A percentile compares a stretch with the other conserved stretches of the same genome.
These are phyloP conservation scores for Penicillium samsonianum DNA, from an alignment of 495 filamentous ascomycete genomes.

Conservation along the genomic window DNA sequence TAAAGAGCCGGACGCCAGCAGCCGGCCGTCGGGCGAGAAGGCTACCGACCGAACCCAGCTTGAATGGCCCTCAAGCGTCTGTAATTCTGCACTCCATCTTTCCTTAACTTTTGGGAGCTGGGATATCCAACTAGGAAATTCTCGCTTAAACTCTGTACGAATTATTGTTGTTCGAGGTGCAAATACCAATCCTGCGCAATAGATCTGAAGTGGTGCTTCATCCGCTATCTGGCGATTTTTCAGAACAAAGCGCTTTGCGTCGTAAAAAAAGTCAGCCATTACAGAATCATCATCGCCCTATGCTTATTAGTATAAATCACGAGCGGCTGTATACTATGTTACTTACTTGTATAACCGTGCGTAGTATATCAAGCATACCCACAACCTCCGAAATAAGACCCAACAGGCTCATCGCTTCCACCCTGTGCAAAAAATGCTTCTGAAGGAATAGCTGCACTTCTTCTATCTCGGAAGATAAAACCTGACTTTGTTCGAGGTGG, in stretches of 20 bases:
- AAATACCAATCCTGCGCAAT: constrained; percentile 38
- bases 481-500: constrained; percentile 26
- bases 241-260: constrained; percentile 40
- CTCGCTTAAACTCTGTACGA: constrained; percentile 18
- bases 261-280: constrained; percentile 15
- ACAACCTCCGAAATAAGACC: constrained; percentile 30
- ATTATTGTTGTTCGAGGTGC: constrained; percentile 33
- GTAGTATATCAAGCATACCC: constrained; percentile 1
- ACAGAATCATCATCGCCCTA: constrained; percentile 23
- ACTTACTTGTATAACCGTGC: constrained; percentile 1
- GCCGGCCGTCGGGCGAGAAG: constrained; percentile 27
- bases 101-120: constrained; percentile 20
- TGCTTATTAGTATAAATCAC: constrained; percentile 9
- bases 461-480: constrained; percentile 25
- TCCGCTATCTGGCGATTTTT: constrained; percentile 34
- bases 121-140: constrained; percentile 22
- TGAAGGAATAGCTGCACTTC: constrained; percentile 36
- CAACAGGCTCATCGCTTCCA: constrained; percentile 44
- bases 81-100: constrained; percentile 21
- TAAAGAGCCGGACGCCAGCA: constrained; percentile 22
- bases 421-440: constrained; percentile 47
- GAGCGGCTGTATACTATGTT: not conserved
- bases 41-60: constrained; percentile 13
- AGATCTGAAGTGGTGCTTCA: constrained; percentile 31
- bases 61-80: constrained; percentile 28